Evolutionary conservation across 768 basidiomycete species (phyloP), one percentile per base, ranked within the genome.

Genomic region (Neoboletus magnificus): DNA sequence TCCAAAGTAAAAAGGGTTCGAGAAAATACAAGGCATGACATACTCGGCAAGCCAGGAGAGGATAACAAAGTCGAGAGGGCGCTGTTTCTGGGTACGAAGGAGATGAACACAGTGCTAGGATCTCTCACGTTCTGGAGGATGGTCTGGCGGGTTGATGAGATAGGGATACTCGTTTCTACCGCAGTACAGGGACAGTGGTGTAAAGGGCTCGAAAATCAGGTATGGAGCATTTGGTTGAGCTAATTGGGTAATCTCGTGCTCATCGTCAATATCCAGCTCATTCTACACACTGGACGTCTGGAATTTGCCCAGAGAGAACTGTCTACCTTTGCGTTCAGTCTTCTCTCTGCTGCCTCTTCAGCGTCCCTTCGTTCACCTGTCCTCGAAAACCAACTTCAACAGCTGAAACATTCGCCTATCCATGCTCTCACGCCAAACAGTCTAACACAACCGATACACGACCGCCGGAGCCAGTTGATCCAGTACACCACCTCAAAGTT

Each of bases 201-300:
- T 42, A 71, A 68, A 57, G 77, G 74, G 2, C 70, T 86, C 18
- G 82, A 86, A 62, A 73, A 74, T 64, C 73, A 80, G 72, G 84
- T 82, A 55, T 33, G 47, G 48, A 15, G n/a, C 18, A 27, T 49
- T 37, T 32, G 39, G 12, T 41, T 36, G 15, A 30, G 9, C 20
- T 52, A 2, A 50, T 39, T 12, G 3, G 13, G 12, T 3, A 42
- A 33, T 47, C 35, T 50, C 47, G 35, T 16, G 20, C n/a, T 54
- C 22, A 55, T 45, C 11, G 16, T 29, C 44, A 22, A 35, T 32
- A 42, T 35, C 39, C 10, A 90, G 88, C 76, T 91, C 36, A 76
- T 85, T 37, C 77, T 84, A 47, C 82, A 88, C 52, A 79, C 85
- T 1, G 89, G 89, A 15, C 75, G 78, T 25, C 74, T 91, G 12